Conservation (phyloP, 768 basidiomycete genomes). For the Trametes punicea region DNA sequence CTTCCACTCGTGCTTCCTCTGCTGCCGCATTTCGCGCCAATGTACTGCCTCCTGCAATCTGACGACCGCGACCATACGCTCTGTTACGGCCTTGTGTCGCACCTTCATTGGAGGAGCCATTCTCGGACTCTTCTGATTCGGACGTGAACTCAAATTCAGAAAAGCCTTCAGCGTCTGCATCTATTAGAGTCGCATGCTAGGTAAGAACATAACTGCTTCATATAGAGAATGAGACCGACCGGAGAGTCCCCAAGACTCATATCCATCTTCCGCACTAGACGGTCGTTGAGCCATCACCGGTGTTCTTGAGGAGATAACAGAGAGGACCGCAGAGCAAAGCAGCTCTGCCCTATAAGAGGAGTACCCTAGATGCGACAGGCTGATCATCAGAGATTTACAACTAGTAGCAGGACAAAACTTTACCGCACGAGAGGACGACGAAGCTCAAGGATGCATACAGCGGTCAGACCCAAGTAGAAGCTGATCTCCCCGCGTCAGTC, state of each 20-base stretch:
- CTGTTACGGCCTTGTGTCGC: background rate
- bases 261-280: background rate
- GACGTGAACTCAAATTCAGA: slow-evolving; percentile 8
- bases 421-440: too few relatives aligned
- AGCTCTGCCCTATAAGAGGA: too few relatives aligned
- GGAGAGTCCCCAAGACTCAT: slow-evolving; percentile 1
- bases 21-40: background rate
- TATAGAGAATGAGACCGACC: background rate
- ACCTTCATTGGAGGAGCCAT: background rate
- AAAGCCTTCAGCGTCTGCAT: slow-evolving; percentile 13
- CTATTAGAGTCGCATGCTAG: background rate
- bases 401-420: too few relatives aligned
- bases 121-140: background rate
- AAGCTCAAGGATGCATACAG: too few relatives aligned
- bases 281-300: background rate
- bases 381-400: too few relatives aligned
- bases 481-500: too few relatives aligned
- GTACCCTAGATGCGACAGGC: too few relatives aligned
- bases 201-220: background rate
- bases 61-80: background rate
- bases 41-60: background rate
- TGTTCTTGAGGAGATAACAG: too few relatives aligned
- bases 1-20: slow-evolving; percentile 25
- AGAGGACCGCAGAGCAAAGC: too few relatives aligned
- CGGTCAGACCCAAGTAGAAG: too few relatives aligned